Base-by-base conservation (phyloP, 345 rosid genomes). In the Syzygium aqueum region DNA sequence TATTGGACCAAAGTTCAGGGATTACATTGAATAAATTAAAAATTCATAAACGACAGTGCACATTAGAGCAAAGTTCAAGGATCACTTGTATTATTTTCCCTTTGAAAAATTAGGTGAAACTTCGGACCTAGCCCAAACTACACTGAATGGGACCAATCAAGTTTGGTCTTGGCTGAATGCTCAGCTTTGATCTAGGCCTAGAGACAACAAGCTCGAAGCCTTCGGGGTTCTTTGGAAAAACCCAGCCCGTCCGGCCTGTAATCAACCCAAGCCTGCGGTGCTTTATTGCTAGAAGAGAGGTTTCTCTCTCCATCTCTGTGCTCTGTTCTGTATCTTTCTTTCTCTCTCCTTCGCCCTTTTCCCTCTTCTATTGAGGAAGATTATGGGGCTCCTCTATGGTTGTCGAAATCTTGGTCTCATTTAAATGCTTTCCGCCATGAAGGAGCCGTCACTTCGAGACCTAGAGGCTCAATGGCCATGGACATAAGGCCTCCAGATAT, bases 1-100 rank as follows among this genome's bases (percentile, higher is more conserved):
- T 33, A 33, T 33, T 33, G 2, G 37, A 33, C 37, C 2, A 59
- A 59, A 27, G 30, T 59, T 5, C 3, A 0, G 0, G 15, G 30
- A 11, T 27, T 59, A 27, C 27, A 59, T 59, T 59, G 2, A 27
- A 59, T 0, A 59, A 0, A 27, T 27, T 59, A 11, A 59, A 59
- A 59, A 13, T 59, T 0, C 16, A 23, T 3, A 30, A 59, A 59
- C 7, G 1, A 59, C 6, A 59, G 27, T 59, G 30, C 12, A 59
- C 3, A 27, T 33, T 27, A 25, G 30, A 59, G 6, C 67, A 59
- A 59, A 27, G n/a, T 59, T 61, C 16, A 59, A 7, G 11, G 7
- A 25, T 27, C 30, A 59, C 12, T 59, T 59, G 6, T 11, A 27
- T 59, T 27, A 59, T 59, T 59, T 59, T 59, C 65, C n/a, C 28